These are phyloP conservation scores for Amphicarpaea edgeworthii DNA, from an alignment of 306 rosid species.

Conservation along the genomic window DNA sequence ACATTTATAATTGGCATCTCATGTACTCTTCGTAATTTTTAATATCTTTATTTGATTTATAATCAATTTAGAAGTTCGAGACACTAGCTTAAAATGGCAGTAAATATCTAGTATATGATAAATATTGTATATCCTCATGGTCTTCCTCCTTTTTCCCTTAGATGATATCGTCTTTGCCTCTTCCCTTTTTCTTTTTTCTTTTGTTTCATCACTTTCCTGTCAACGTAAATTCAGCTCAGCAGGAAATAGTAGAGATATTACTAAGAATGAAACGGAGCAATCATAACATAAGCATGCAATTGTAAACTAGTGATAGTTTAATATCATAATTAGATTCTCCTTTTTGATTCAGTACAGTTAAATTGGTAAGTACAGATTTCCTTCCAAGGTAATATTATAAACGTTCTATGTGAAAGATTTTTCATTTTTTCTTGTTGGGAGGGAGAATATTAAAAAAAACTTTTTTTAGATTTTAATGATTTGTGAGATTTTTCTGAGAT, in stretches of 20 bases:
- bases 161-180: slow-evolving; percentile 43
- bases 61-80: background rate
- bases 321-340: background rate
- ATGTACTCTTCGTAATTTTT: background rate
- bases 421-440: too few species aligned
- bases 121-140: slow-evolving; percentile 44
- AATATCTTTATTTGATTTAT: background rate
- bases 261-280: too few species aligned
- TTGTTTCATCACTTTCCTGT: slow-evolving; percentile 51
- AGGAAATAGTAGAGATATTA: too few species aligned
- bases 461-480: background rate
- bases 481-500: too few species aligned
- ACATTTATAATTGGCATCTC: too few species aligned
- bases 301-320: slow-evolving; percentile 6
- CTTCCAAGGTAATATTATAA: background rate
- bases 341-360: background rate
- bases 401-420: background rate
- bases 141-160: slow-evolving; percentile 48
- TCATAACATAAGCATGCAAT: background rate
- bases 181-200: slow-evolving; percentile 48
- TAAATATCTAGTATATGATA: background rate
- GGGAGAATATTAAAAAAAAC: background rate
- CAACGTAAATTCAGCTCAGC: slow-evolving; percentile 23
- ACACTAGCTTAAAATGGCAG: background rate
- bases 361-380: background rate